These are phyloP conservation scores for Vigna trinervia DNA, from an alignment of 306 rosid species.

Conservation along the genomic window DNA sequence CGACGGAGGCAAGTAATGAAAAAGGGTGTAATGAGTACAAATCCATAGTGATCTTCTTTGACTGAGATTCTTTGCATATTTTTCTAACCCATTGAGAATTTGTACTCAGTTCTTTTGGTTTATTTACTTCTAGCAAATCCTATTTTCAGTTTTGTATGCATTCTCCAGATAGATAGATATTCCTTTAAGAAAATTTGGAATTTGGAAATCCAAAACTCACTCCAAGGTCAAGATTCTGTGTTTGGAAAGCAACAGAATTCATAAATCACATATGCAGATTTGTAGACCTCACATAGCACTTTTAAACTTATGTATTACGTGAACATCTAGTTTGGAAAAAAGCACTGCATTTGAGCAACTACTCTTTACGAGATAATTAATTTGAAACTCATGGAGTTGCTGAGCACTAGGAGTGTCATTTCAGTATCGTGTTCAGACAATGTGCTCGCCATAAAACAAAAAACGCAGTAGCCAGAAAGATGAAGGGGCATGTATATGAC, in stretches of 20 bases:
- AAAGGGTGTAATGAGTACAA: not conserved
- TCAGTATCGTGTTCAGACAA: not conserved
- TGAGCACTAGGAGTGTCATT: not conserved
- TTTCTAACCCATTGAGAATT: not conserved
- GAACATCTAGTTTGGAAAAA: not conserved
- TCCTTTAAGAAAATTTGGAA: not conserved
- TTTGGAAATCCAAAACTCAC: slow-evolving; percentile 3
- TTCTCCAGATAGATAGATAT: not conserved
- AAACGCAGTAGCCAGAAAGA: not conserved
- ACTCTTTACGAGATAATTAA: not conserved
- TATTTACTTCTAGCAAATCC: not conserved
- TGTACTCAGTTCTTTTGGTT: not conserved
- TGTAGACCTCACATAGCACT: not conserved
- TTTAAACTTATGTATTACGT: not conserved
- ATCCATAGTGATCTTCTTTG: not conserved
- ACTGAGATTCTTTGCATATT: not conserved
- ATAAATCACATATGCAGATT: not conserved
- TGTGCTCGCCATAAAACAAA: too few relatives aligned
- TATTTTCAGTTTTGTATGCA: slow-evolving; percentile 1
- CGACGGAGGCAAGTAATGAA: not conserved
- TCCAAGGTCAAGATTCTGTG: not conserved
- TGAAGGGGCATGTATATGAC: not conserved
- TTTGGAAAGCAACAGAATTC: not conserved
- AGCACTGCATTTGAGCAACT: not conserved
- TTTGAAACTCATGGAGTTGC: not conserved